Base-by-base conservation (phyloP, 495 filamentous ascomycete species). In the Massariosphaeria phaeospora region DNA sequence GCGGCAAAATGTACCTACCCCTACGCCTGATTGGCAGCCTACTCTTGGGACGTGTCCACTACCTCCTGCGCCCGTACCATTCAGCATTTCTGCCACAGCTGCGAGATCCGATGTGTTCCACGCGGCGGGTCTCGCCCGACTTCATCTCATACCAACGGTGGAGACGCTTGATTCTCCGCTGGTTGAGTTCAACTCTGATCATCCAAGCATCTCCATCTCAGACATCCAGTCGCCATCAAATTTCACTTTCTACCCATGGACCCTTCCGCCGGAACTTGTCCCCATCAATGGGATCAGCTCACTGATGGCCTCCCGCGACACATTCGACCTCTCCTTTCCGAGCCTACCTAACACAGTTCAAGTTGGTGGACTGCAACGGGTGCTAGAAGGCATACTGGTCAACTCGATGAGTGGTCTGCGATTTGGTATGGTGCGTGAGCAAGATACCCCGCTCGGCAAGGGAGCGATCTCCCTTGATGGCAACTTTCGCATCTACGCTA, bases 231-330 rank as follows among this genome's bases (percentile, higher is more conserved):
- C 82, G 2, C 82, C 82, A 7, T 79, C 75, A 5, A 93, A 91
- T 65, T 83, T 90, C 63, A 94, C 85, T 0, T 87, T 87, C 59
- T 98, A 88, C 59, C 93, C 93, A 2, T 96, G 91, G 89, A 96
- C 93, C 0, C 72, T 97, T 0, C 89, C 91, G 0, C 71, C 73
- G 2, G 76, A 83, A 38, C 70, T 93, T 39, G 74, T 96, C 8
- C 89, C 88, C 0, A 73, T 73, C 17, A 81, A 93, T 55, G 91
- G 82, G 2, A 83, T 75, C 10, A 91, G 88, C 51, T 77, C 83
- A 18, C 78, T 74, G 25, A 79, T 90, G 57, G 72, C 75, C 0
- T 57, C 71, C n/a, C 75, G 77, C 11, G 74, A 80, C 17, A 86
- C 86, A 1, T 78, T 89, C 24, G 82, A 88, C 43, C 82, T 96